A percentile compares a stretch with the other conserved stretches of the same genome.
Conservation (phyloP, 805 yeast genomes). For the Lipomyces yamanashiensis region DNA sequence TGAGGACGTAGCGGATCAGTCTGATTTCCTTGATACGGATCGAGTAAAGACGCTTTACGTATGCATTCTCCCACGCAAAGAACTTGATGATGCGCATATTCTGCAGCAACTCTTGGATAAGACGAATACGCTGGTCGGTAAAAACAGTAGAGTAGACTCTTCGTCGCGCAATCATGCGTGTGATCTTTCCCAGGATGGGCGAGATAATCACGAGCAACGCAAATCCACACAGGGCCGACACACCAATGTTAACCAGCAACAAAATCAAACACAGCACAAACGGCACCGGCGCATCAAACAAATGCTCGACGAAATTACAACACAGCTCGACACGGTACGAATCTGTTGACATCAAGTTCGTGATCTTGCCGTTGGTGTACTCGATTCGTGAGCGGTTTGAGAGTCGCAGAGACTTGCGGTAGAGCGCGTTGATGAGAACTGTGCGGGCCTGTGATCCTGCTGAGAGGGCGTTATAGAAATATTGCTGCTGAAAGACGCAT, state of each 20-base stretch:
- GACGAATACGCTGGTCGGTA: constrained; percentile 78
- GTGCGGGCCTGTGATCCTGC: constrained; percentile 76
- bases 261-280: constrained; percentile 66
- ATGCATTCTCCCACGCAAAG: constrained; percentile 91
- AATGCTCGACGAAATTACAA: constrained; percentile 66
- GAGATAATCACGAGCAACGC: too few species aligned
- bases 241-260: constrained; percentile 71
- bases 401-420: constrained; percentile 68
- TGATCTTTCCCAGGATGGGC: constrained; percentile 50
- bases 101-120: constrained; percentile 76
- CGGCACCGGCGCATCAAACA: constrained; percentile 67
- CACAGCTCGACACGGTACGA: constrained; percentile 80
- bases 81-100: constrained; percentile 82
- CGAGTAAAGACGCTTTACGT: constrained; percentile 58
- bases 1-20: constrained; percentile 64
- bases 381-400: constrained; percentile 61
- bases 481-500: constrained; percentile 62
- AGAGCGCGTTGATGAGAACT: constrained; percentile 68
- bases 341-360: constrained; percentile 81
- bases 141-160: constrained; percentile 62
- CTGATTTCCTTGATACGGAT: constrained; percentile 67
- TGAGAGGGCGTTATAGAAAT: constrained; percentile 62
- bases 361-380: constrained; percentile 71
- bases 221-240: constrained; percentile 71
- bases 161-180: constrained; percentile 57